Evolutionary conservation across 257 asterid genomes (phyloP), one percentile per base, ranked within the genome.

Genomic region (Penstemon newberryi): DNA sequence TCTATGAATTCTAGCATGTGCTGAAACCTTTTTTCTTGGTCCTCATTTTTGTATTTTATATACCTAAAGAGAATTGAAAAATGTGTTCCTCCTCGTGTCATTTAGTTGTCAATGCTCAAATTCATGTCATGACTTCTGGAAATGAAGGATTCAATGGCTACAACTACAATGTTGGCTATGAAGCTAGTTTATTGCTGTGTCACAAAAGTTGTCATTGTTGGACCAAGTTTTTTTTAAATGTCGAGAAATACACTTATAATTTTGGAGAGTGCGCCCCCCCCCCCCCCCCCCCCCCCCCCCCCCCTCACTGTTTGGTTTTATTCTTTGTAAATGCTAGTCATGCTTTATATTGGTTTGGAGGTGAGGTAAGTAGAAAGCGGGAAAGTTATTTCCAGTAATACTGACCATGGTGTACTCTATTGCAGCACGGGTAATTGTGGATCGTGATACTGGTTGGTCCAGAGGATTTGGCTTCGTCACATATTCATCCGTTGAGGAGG

Each of bases 401-500:
- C 53, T 18, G 6, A 60, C 52, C 33, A 37, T 71, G 66, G 19
- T 9, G 4, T 49, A 15, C 6, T 49, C 7, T 61, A 7, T 73
- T 79, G 81, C 90, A 92, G 97, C 80, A 9, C 86, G 81, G 75
- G 82, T 90, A 60, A 88, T 92, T 52, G 42, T 73, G 4, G 98
- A 92, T 39, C 96, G 97, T 60, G 95, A 86, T 10, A 78, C 86
- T 69, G 91, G 93, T 57, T 83, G 87, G 57, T 92, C 98, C 45
- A 83, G 91, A 77, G 98, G 98, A 60, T 92, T 92, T 81, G 97
- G 91, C 58, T 92, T 92, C 62, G 81, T 92, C 69, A 88, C 98
- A 7, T 92, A 66, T 67, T 18, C 75, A 4, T 65, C 78, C 39
- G 36, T 62, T 50, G 98, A 88, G 73, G 96, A 83, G 75, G 98